Evolutionary conservation across 2,329 filamentous ascomycete genomes (phyloP).

Genomic region (Byssochlamys sp.): DNA sequence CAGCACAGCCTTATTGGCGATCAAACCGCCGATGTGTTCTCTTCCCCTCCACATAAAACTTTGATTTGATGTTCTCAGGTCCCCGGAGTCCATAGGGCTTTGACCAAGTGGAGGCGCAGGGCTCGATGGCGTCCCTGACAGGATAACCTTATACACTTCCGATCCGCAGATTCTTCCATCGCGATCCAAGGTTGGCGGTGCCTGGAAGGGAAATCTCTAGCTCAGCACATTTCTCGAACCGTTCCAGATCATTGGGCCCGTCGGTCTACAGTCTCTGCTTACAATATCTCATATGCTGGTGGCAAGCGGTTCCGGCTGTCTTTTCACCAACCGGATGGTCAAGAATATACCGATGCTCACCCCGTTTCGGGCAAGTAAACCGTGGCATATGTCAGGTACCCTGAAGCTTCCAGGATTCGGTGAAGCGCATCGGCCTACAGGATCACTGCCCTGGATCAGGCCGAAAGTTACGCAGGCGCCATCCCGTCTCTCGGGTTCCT

Average conservation of each 20-base stretch:
- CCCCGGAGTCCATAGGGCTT: neutral
- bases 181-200: neutral
- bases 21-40: neutral
- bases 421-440: neutral
- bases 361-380: neutral
- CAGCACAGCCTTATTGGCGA: neutral
- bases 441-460: neutral
- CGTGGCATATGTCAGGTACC: slow-evolving; percentile 1
- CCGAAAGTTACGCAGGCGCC: neutral
- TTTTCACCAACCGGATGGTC: neutral
- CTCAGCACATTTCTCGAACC: neutral
- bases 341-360: neutral
- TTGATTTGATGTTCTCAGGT: neutral
- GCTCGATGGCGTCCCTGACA: neutral
- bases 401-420: neutral
- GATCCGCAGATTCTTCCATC: neutral
- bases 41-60: neutral
- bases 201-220: neutral
- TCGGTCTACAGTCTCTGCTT: neutral
- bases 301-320: neutral
- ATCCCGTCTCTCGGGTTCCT: neutral
- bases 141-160: neutral
- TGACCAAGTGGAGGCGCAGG: neutral
- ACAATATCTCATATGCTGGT: neutral
- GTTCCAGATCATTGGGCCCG: neutral